Evolutionary conservation across 805 yeast species (phyloP), one percentile per base, ranked within the genome.

Genomic region (Candida cerambycidarum): DNA sequence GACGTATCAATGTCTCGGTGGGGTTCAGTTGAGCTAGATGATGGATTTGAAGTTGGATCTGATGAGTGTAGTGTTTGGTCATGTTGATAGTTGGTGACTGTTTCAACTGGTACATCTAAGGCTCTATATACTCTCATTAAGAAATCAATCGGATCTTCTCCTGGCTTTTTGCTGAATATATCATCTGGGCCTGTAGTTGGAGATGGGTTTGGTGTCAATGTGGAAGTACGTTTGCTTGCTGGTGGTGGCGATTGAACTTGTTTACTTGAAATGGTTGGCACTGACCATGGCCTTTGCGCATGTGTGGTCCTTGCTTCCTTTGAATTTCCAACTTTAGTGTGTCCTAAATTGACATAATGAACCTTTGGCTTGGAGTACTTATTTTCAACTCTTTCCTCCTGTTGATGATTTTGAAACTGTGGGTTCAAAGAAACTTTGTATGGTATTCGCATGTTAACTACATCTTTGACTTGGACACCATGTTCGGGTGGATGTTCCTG

Each of bases 361-460:
- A 45, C 33, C 24, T 55, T 53, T 2, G 61, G 61, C 30, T 58
- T 56, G 3, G 48, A 45, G 42, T 58, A 56, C 18, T 39, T 32
- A 6, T 28, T 15, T 5, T 11, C 19, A 12, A 39, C 42, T n/a
- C n/a, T 5, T 4, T 18, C 44, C 15, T 37, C 35, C 19, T 18
- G 29, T 34, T 21, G 16, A 40, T 58, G 62, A 33, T 48, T 34
- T 12, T 46, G 49, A 32, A 56, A 55, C 42, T 59, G 63, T 6
- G 65, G 63, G 4, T 40, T 35, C 1, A 60, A 47, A 4, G 55
- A 48, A 3, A 60, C 41, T 25, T 57, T 51, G 46, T 58, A 36
- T 6, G 61, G 47, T 2, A 56, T 44, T 38, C 56, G 55, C 51
- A 42, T 50, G 34, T 52, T 53, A 12, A 52, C 39, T 9, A 58